Evolutionary conservation across 2,329 filamentous ascomycete genomes (phyloP).

Genomic region (Penicillium sp.): DNA sequence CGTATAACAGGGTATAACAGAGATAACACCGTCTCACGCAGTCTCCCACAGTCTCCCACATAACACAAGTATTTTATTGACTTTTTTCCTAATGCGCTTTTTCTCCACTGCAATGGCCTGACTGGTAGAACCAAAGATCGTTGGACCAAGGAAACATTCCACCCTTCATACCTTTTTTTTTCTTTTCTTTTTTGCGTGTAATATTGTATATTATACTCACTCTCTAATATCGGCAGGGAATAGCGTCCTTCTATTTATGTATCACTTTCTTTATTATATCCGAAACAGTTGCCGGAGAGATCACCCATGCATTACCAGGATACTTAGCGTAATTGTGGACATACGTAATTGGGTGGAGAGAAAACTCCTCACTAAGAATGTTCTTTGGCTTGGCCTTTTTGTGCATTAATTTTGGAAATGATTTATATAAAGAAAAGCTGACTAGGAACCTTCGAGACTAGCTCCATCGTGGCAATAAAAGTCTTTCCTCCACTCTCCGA

Average conservation of each 20-base stretch:
- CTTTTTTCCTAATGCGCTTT: conserved; percentile 1
- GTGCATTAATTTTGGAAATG: not conserved
- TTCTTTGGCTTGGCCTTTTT: not conserved
- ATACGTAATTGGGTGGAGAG: conserved; percentile 8
- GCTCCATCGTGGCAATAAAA: not conserved
- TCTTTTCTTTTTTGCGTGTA: not conserved
- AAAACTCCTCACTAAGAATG: not conserved
- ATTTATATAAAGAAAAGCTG: not conserved
- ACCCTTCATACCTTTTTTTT: conserved; percentile 3
- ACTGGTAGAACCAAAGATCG: not conserved
- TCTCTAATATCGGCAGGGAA: not conserved
- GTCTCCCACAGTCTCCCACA: not conserved
- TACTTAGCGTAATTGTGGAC: not conserved
- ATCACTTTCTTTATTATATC: not conserved
- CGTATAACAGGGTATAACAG: not conserved
- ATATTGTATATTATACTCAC: not conserved
- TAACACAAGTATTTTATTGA: not conserved
- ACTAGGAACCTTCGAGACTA: too few relatives aligned
- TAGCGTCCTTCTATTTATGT: not conserved
- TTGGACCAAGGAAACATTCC: conserved; percentile 5
- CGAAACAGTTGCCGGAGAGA: not conserved
- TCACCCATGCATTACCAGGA: not conserved
- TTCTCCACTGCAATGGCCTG: not conserved
- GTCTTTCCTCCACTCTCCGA: not conserved
- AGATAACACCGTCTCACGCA: too few relatives aligned